Base-by-base conservation (phyloP, 139 green algal species). In the Monoraphidium neglectum region DNA sequence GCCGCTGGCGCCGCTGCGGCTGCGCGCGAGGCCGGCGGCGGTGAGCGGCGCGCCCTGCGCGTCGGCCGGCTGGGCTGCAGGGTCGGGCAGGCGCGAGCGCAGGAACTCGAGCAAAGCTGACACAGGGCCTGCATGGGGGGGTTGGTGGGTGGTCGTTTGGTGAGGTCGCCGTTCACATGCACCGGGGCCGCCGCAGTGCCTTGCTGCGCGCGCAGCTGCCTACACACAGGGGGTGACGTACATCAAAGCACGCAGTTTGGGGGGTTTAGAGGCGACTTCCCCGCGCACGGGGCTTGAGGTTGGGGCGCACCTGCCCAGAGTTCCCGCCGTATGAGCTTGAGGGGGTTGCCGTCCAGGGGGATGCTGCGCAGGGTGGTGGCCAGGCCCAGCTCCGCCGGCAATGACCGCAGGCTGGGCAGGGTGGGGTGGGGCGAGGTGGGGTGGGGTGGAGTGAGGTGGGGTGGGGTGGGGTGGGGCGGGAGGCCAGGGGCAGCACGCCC, bases 301-400 rank as follows among this genome's bases (percentile, higher is more conserved):
- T n/a, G 62, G 24, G 23, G 33, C 36, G 61, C 46, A 87, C 82
- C 82, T 57, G 76, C 71, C 43, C 83, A 72, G 26, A 89, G 49
- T 56, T 86, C 78, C 24, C 78, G 38, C n/a, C 84, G 80, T 0
- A 89, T 82, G 46, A 38, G 63, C 40, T 77, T 82, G 5, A 89
- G 72, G 21, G 81, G 70, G 35, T 89, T 89, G 71, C 84, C 84
- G 24, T 87, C 78, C 47, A 89, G 76, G 0, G 78, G 81, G 47
- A 89, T 43, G 30, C 64, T 78, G 37, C 81, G 77, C n/a, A 89
- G 63, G 53, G 33, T 81, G 62, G 81, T 87, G 81, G 87, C 87
- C 33, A 59, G 56, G 43, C 84, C 84, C 56, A 89, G 69, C 62
- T 84, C 77, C 13, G 84, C 61, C 10, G 84, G 84, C 54, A 89